Base-by-base conservation (phyloP, 306 rosid species). In the Casuarina cunninghamiana region DNA sequence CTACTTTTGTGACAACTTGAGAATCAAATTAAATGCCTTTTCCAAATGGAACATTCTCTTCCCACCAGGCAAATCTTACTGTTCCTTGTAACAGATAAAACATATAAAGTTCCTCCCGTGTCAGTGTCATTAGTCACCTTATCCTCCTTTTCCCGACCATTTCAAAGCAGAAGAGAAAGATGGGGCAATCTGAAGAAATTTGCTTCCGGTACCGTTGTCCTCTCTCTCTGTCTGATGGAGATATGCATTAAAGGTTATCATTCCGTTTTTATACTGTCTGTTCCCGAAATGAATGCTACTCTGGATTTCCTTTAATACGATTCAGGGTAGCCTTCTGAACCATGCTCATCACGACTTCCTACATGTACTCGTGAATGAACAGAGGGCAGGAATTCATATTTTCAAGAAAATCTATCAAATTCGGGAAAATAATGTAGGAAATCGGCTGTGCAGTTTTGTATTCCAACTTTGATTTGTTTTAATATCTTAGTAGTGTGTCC, bases 181-280 rank as follows among this genome's bases (percentile, higher is more conserved):
- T 91, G 93, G 93, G 93, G 32, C 6, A 79, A 79, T 16, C 81
- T 87, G 41, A 71, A 48, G 80, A 86, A 80, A 75, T 37, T 77
- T 9, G 37, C 86, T 77, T 51, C 91, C n/a, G 92, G 96, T 87
- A 51, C 77, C 16, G 32, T 70, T 54, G 16, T 16, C 67, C 46
- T 73, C 71, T 78, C 72, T 60, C 81, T 16, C 74, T 66, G 17
- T 79, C 76, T 26, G 5, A 37, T 62, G 17, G 7, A 37, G 16
- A 62, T 35, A 10, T 9, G 3, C 32, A 26, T 26, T 0, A 26
- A 26, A 26, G 32, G 32, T 26, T 26, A 26, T 26, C 32, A 26
- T 26, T 26, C 32, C 32, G 1, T 5, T 5, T 5, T 2, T 2
- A 46, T 9, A 48, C 2, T 6, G 51, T 26, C 32, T 26, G 32